phyloP scores from a whole-genome alignment of 345 rosid genomes.

The Camelina laxa region DNA sequence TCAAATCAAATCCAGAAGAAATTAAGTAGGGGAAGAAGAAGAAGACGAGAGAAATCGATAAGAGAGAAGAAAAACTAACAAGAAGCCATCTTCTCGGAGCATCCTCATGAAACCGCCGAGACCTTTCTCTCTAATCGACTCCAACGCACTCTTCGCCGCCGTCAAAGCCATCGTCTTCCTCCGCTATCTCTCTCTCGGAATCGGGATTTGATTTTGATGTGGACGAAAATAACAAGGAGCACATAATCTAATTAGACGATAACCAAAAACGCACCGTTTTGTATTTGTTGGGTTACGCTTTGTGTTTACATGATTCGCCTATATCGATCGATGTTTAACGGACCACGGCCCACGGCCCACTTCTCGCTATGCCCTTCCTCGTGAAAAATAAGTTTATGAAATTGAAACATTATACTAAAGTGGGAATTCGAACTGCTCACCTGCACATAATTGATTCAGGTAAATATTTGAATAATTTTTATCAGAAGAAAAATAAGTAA shows the following conservation, averaged over 20 bases:
- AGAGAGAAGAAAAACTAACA: conserved; percentile 47
- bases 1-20: conserved; percentile 29
- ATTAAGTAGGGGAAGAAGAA: not conserved
- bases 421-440: too few relatives aligned
- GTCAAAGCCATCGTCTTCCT: conserved; percentile 67
- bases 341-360: too few relatives aligned
- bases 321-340: too few relatives aligned
- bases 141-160: conserved; percentile 69
- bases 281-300: not conserved
- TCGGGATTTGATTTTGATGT: conserved; percentile 22
- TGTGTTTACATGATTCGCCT: not conserved
- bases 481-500: too few relatives aligned
- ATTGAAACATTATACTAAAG: too few relatives aligned
- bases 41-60: not conserved
- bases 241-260: not conserved
- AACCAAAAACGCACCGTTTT: conserved; percentile 28
- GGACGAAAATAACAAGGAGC: conserved; percentile 17
- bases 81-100: conserved; percentile 77
- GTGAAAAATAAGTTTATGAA: too few relatives aligned
- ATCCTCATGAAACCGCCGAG: conserved; percentile 63
- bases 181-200: conserved; percentile 18
- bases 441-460: too few relatives aligned
- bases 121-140: conserved; percentile 76
- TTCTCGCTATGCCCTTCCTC: too few relatives aligned
- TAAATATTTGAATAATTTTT: too few relatives aligned